A percentile compares a stretch with the other conserved stretches of the same genome.
Conservation (phyloP, 805 yeast species). For the Metschnikowia orientalis region DNA sequence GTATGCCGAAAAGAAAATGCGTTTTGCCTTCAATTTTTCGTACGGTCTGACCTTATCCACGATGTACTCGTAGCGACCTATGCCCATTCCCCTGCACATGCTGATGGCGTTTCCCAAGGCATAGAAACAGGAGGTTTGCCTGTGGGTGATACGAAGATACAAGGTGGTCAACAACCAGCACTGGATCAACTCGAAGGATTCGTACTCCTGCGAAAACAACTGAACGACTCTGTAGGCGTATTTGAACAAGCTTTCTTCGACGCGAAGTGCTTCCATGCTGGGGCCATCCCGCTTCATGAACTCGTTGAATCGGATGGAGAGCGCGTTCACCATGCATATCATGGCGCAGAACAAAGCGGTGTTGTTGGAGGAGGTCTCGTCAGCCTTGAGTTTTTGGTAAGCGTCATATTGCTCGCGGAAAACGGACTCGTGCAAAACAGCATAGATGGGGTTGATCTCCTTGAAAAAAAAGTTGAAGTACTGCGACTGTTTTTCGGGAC, state of each 20-base stretch:
- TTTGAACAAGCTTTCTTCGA: conserved; percentile 43
- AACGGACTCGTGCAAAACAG: conserved; percentile 50
- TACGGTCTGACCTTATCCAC: conserved; percentile 25
- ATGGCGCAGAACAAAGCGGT: conserved; percentile 51
- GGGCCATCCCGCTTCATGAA: conserved; percentile 22
- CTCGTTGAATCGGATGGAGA: conserved; percentile 50
- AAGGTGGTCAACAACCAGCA: conserved; percentile 45
- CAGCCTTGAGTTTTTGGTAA: conserved; percentile 15
- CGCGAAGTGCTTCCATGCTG: conserved; percentile 20
- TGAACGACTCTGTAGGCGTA: conserved; percentile 35
- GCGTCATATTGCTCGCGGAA: conserved; percentile 46
- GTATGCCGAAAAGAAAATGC: conserved; percentile 54
- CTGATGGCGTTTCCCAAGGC: conserved; percentile 41
- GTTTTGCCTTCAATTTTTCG: conserved; percentile 44
- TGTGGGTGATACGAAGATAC: conserved; percentile 40
- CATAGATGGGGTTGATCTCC: conserved; percentile 50
- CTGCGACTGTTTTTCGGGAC: conserved; percentile 7
- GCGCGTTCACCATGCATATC: conserved; percentile 45
- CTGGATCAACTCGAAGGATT: conserved; percentile 47
- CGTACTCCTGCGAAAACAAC: conserved; percentile 47
- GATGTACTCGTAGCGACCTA: conserved; percentile 27
- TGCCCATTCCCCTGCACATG: conserved; percentile 43
- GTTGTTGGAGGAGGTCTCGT: conserved; percentile 23
- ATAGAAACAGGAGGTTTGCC: conserved; percentile 42
- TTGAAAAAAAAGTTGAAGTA: conserved; percentile 41